Evolutionary conservation across 1,284 basidiomycete genomes (phyloP).

Genomic region (Cystobasidium pallidum): DNA sequence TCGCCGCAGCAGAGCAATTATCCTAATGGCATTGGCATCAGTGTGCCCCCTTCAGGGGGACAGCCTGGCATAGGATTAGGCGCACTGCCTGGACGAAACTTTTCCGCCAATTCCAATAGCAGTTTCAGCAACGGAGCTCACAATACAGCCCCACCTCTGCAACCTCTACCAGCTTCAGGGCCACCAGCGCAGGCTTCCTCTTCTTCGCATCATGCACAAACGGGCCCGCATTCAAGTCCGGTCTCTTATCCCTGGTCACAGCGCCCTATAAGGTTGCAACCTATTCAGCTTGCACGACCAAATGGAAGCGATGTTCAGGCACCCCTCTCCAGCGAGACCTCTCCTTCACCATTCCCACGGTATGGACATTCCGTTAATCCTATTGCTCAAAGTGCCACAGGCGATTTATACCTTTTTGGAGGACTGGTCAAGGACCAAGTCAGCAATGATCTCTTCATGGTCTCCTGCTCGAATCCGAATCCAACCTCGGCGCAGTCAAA

Average conservation of each 20-base stretch:
- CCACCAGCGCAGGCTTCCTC: slow-evolving; percentile 1
- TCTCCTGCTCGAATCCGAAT: slow-evolving; percentile 70
- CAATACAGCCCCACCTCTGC: slow-evolving; percentile 13
- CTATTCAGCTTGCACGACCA: slow-evolving; percentile 29
- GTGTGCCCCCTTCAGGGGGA: background rate
- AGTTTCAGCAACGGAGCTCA: slow-evolving; percentile 12
- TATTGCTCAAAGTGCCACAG: slow-evolving; percentile 65
- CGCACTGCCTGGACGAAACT: slow-evolving; percentile 21
- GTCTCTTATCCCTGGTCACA: slow-evolving; percentile 44
- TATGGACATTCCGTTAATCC: slow-evolving; percentile 97
- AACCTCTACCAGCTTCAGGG: slow-evolving; percentile 21
- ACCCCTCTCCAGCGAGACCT: slow-evolving; percentile 2
- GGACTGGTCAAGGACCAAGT: slow-evolving; percentile 90
- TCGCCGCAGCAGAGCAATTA: slow-evolving; percentile 30
- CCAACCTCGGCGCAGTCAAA: slow-evolving; percentile 59
- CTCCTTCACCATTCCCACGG: slow-evolving; percentile 79
- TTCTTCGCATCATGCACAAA: slow-evolving; percentile 21
- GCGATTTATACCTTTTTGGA: slow-evolving; percentile 95
- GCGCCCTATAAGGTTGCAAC: slow-evolving; percentile 27
- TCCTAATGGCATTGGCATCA: slow-evolving; percentile 36
- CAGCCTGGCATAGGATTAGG: slow-evolving; percentile 12
- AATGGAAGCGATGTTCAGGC: slow-evolving; percentile 11
- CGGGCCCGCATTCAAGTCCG: slow-evolving; percentile 17
- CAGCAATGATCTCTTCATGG: slow-evolving; percentile 90
- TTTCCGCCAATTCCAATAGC: slow-evolving; percentile 4